phyloP scores from a whole-genome alignment of 441 rosid species.

The Rhodomyrtus psidioides region DNA sequence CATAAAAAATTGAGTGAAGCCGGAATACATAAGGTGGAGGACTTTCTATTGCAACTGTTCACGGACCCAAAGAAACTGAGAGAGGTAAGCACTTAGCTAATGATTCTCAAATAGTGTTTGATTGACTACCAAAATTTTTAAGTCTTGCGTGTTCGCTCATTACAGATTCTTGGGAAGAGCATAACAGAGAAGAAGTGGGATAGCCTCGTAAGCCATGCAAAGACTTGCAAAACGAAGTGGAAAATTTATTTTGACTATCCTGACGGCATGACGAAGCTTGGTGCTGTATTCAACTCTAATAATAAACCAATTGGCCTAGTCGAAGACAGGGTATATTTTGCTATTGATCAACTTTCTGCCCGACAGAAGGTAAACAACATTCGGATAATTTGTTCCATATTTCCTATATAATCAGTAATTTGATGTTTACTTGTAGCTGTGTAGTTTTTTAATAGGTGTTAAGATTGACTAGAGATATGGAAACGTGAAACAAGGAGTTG shows the following conservation, averaged over 20 bases:
- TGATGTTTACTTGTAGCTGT: not conserved
- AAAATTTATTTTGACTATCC: not conserved
- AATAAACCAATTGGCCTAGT: not conserved
- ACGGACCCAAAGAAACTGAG: not conserved
- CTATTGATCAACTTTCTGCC: not conserved
- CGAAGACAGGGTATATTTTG: not conserved
- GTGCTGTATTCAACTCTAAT: not conserved
- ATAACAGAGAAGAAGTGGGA: not conserved
- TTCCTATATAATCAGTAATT: not conserved
- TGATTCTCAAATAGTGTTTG: not conserved
- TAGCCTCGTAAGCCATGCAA: not conserved
- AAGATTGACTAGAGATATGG: not conserved
- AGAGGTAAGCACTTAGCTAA: not conserved
- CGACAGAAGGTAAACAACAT: not conserved
- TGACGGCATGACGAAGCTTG: not conserved
- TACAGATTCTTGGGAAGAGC: not conserved
- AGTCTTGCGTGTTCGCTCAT: not conserved
- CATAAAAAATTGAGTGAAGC: not conserved
- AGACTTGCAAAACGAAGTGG: not conserved
- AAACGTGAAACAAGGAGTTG: not conserved
- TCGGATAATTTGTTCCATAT: fast-evolving
- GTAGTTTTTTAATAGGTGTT: not conserved
- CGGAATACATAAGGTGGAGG: not conserved
- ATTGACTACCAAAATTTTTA: not conserved
- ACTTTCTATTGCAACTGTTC: not conserved